phyloP scores from a whole-genome alignment of 306 rosid species.

The Prunus salicina region DNA sequence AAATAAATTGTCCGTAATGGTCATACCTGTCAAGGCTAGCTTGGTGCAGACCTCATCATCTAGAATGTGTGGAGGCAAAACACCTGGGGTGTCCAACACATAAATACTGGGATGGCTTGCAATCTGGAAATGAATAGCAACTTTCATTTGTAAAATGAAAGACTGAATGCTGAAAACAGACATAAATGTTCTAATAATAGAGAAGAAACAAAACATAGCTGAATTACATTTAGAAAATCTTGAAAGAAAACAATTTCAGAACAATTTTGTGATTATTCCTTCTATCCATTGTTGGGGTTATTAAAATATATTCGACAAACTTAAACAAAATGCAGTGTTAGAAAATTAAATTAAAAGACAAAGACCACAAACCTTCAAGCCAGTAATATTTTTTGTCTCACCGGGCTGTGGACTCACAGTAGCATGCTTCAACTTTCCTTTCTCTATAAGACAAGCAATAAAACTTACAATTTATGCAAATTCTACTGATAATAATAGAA shows the following conservation, averaged over 20 bases:
- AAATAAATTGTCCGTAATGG: slow-evolving; percentile 12
- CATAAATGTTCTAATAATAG: neutral
- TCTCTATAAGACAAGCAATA: slow-evolving; percentile 50
- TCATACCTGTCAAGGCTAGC: slow-evolving; percentile 79
- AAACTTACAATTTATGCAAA: neutral
- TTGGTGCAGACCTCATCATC: slow-evolving; percentile 55
- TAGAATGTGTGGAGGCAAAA: slow-evolving; percentile 60
- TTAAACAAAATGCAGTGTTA: neutral
- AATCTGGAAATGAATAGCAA: slow-evolving; percentile 49
- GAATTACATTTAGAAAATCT: too few species aligned
- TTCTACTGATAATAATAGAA: neutral
- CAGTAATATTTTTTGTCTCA: slow-evolving; percentile 77
- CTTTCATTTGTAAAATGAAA: slow-evolving; percentile 9
- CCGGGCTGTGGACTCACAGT: slow-evolving; percentile 76
- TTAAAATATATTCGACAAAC: neutral
- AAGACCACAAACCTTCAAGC: slow-evolving; percentile 61
- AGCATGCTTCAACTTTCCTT: slow-evolving; percentile 80
- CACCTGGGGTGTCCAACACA: slow-evolving; percentile 82
- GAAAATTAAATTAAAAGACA: slow-evolving; percentile 19
- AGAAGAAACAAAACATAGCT: neutral
- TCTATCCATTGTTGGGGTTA: neutral
- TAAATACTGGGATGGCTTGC: slow-evolving; percentile 93
- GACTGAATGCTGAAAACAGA: slow-evolving; percentile 5
- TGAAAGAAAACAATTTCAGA: too few species aligned
- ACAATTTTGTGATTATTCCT: neutral